Conservation (phyloP, 2,329 filamentous ascomycete genomes). For the Lecanosticta acicola region DNA sequence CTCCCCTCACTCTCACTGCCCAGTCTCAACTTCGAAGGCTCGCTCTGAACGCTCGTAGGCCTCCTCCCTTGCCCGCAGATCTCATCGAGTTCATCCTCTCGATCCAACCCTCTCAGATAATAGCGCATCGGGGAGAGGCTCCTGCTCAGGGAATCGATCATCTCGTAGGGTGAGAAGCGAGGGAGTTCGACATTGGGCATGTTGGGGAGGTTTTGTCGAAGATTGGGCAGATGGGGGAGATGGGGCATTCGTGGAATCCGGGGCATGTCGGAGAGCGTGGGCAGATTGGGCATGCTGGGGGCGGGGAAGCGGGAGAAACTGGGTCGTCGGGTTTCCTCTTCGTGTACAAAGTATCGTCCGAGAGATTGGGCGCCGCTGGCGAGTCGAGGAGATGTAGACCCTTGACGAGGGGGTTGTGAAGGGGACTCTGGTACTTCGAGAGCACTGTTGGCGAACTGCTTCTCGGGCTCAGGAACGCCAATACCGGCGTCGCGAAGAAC, state of each 20-base stretch:
- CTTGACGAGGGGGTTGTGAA: conserved; percentile 1
- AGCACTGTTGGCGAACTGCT: conserved; percentile 13
- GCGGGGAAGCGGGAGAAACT: conserved; percentile 26
- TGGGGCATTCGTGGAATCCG: conserved; percentile 24
- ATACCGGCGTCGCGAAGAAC: conserved; percentile 32
- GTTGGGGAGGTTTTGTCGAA: conserved; percentile 15
- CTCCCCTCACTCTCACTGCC: conserved; percentile 11
- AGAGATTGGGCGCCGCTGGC: conserved; percentile 26
- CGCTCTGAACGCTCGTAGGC: conserved; percentile 15
- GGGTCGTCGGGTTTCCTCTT: conserved; percentile 25
- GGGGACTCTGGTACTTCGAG: conserved; percentile 14
- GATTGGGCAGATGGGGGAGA: conserved; percentile 28
- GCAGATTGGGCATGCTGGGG: conserved; percentile 28
- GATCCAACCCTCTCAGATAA: conserved; percentile 35
- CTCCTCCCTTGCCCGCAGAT: conserved; percentile 2
- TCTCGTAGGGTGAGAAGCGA: conserved; percentile 41
- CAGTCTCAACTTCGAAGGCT: conserved; percentile 4
- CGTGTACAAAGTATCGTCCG: conserved; percentile 29
- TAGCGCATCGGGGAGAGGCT: conserved; percentile 43
- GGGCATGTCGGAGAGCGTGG: conserved; percentile 16
- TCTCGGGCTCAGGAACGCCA: conserved; percentile 20
- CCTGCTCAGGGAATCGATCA: conserved; percentile 42
- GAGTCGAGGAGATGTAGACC: conserved; percentile 13
- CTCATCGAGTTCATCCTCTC: conserved; percentile 12
- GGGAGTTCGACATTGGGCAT: conserved; percentile 32